phyloP scores from a whole-genome alignment of 164 flowering plant genomes.

The Saururus chinensis region DNA sequence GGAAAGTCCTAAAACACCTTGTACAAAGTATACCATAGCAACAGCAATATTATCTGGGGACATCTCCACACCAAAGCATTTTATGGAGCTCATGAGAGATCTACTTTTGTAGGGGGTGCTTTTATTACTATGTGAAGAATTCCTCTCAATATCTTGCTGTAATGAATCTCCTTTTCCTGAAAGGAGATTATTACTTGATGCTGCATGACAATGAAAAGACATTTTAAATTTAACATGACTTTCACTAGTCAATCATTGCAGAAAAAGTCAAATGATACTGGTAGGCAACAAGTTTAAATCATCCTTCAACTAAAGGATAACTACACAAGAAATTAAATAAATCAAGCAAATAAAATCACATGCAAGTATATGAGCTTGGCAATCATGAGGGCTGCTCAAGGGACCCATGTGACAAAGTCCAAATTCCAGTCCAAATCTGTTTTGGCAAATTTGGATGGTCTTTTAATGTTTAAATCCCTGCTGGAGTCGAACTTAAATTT shows the following conservation, averaged over 20 bases:
- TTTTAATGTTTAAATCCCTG: too few species aligned
- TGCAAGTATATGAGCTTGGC: neutral
- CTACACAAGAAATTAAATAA: too few species aligned
- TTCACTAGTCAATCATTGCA: too few species aligned
- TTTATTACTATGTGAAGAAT: constrained; percentile 7
- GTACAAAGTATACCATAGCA: constrained; percentile 99
- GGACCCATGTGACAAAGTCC: neutral
- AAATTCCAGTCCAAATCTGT: neutral
- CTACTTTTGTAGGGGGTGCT: constrained; percentile 19
- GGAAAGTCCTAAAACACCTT: constrained; percentile 96
- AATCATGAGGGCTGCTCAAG: neutral
- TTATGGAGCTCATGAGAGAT: constrained; percentile 18
- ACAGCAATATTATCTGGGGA: constrained; percentile 92
- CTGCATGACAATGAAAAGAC: neutral
- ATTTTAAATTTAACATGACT: neutral
- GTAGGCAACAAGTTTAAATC: neutral
- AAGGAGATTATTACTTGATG: constrained; percentile 11
- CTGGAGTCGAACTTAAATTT: neutral
- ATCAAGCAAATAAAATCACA: too few species aligned
- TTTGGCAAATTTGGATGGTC: neutral
- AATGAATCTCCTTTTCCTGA: constrained; percentile 30
- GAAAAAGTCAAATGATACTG: too few species aligned
- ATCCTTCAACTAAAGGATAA: too few species aligned
- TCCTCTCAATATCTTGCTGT: constrained; percentile 24
- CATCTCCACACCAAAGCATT: constrained; percentile 74